Evolutionary conservation across 768 basidiomycete species (phyloP), one percentile per base, ranked within the genome.

Genomic region (Thelephora aurantiotincta): DNA sequence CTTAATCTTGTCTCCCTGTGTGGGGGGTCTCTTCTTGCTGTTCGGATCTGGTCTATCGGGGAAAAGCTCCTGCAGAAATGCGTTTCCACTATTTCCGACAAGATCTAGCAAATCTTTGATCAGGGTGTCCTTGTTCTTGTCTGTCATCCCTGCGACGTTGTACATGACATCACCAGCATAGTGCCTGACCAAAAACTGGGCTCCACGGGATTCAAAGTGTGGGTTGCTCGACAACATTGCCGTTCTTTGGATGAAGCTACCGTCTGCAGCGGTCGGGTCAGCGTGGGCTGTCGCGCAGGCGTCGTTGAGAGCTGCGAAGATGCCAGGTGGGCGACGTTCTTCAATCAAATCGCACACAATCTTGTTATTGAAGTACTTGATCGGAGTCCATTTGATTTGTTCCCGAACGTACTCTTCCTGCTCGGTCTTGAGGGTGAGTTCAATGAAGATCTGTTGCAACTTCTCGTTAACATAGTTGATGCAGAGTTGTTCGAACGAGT

Each of bases 401-500:
- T 99, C 96, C 48, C 88, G 77, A 23, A 97, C 91, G 58, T 99
- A 99, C 66, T 99, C 96, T 61, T 99, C 96, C 63, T 99, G 96
- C 60, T 99, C 96, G 14, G 94, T 92, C 72, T 99, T 99, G 60
- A 99, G 72, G 0, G 96, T 99, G 44, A 99, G 73, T 63, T 99
- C 93, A 58, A 99, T 99, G 68, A 99, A 99, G 58, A 98, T 99
- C 61, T 94, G 94, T 57, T 99, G 94, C 20, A 99, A 75, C 66
- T 99, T 99, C 67, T 99, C 96, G 72, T 99, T 99, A 68, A 98
- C 96, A 58, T 99, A 99, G 70, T 99, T 99, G 74, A 99, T 99
- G 69, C 96, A 99, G 16, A 99, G 78, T 64, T 99, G 92, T 60
- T 93, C 91, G 59, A 93, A 92, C 4, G 89, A 91, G 64, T 94